These are phyloP conservation scores for Dryas alaskensis DNA, from an alignment of 306 rosid species.

Conservation along the genomic window DNA sequence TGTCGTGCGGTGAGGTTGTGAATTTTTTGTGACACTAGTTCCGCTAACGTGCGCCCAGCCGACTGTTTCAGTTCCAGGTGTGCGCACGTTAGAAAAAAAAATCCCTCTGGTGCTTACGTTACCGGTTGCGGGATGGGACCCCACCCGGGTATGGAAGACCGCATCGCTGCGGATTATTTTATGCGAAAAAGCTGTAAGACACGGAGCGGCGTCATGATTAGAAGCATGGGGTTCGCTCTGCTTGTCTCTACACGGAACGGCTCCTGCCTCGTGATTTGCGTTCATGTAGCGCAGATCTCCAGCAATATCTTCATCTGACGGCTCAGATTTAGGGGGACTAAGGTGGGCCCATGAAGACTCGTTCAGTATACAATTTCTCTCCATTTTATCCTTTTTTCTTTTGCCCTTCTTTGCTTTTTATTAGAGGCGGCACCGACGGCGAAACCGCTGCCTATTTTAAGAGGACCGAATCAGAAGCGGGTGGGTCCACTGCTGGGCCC, in stretches of 20 bases:
- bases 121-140: neutral
- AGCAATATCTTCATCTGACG: neutral
- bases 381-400: neutral
- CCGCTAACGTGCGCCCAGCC: neutral
- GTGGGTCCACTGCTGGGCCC: slow-evolving; percentile 38
- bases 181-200: neutral
- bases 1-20: slow-evolving; percentile 13
- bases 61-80: neutral
- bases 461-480: slow-evolving; percentile 43
- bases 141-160: neutral
- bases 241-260: neutral
- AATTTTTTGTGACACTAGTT: neutral
- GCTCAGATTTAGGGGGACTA: neutral
- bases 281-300: slow-evolving; percentile 23
- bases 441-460: slow-evolving; percentile 34
- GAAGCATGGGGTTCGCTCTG: slow-evolving; percentile 25
- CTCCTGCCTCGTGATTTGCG: slow-evolving; percentile 32
- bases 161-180: neutral
- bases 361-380: neutral
- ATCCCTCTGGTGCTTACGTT: neutral
- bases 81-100: neutral
- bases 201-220: slow-evolving; percentile 34
- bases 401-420: neutral
- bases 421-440: slow-evolving; percentile 64
- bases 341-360: slow-evolving; percentile 22